Percentiles rank a stretch among this genome's conserved stretches.
Conservation (phyloP, 2,329 filamentous ascomycete species). For the Kalaharituber pfeilii region DNA sequence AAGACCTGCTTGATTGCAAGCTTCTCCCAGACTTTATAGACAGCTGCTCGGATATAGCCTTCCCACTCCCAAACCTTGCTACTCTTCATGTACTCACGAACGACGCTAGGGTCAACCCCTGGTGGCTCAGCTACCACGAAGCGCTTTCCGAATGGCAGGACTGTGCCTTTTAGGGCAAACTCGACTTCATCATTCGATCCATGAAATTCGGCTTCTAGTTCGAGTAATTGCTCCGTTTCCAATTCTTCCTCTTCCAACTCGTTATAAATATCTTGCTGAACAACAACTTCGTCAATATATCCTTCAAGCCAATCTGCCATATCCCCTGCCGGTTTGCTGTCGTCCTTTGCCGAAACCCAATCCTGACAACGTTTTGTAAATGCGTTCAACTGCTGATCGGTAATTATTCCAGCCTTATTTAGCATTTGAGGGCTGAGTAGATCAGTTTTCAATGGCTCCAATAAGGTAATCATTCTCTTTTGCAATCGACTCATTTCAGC, state of each 20-base stretch:
- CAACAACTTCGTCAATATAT: constrained; percentile 23
- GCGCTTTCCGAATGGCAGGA: constrained; percentile 30
- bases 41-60: constrained; percentile 37
- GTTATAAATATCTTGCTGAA: constrained; percentile 34
- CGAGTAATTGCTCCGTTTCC: constrained; percentile 42
- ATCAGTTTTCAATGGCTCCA: constrained; percentile 31
- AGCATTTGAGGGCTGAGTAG: constrained; percentile 41
- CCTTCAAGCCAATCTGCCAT: constrained; percentile 40
- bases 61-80: constrained; percentile 46
- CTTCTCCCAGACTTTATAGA: constrained; percentile 49
- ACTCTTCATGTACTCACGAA: constrained; percentile 28
- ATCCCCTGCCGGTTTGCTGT: constrained; percentile 22
- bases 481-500: constrained; percentile 31
- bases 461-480: constrained; percentile 28
- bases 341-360: constrained; percentile 25
- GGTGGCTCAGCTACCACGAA: constrained; percentile 27
- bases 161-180: constrained; percentile 35
- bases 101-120: constrained; percentile 25
- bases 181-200: constrained; percentile 37
- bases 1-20: constrained; percentile 35
- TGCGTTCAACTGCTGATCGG: constrained; percentile 43
- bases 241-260: constrained; percentile 43
- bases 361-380: constrained; percentile 28
- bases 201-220: constrained; percentile 40
- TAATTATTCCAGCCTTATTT: constrained; percentile 40